Evolutionary conservation across 2,329 filamentous ascomycete species (phyloP), one percentile per base, ranked within the genome.

Genomic region (Epichloe baconii): DNA sequence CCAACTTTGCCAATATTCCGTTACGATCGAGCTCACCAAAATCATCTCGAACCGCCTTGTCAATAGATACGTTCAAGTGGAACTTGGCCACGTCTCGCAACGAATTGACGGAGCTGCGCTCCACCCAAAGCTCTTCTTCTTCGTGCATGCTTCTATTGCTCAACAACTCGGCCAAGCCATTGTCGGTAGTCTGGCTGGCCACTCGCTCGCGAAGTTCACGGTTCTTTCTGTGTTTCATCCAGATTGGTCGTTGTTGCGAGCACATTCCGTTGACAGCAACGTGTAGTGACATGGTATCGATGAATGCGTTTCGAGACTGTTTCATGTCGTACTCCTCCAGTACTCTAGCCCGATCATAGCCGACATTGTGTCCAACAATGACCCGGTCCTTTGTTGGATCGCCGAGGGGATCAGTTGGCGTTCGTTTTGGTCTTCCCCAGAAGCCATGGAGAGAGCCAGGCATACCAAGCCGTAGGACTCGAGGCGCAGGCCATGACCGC

Each of bases 261-360:
- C 93, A 98, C 93, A 98, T 98, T 55, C 93, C 93, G 64, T 98
- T 98, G 23, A 95, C 91, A 2, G 94, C 94, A 7, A 95, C 91
- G 64, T 98, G 93, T 19, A 98, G 72, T 2, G 91, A 97, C 93
- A 98, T 98, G 34, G 93, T 98, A 65, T 98, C 93, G 48, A 98
- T 69, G 64, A 95, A 98, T 43, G 80, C 85, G 58, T 89, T 97
- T 40, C 82, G 80, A 1, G 88, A 85, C 65, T 96, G 91, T 50
- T 80, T 74, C 41, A 97, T 68, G 60, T 83, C 78, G 64, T 98
- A 98, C 65, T 98, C 93, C 64, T 98, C 93, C 19, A 83, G 68
- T 50, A 96, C 80, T 37, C 94, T 79, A 15, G 91, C 91, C 23
- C 93, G 79, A 64, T 98, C 93, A 64, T 94, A 98, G 19, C 93